phyloP scores from a whole-genome alignment of 805 yeast genomes.

The Nakazawaea sp. region DNA sequence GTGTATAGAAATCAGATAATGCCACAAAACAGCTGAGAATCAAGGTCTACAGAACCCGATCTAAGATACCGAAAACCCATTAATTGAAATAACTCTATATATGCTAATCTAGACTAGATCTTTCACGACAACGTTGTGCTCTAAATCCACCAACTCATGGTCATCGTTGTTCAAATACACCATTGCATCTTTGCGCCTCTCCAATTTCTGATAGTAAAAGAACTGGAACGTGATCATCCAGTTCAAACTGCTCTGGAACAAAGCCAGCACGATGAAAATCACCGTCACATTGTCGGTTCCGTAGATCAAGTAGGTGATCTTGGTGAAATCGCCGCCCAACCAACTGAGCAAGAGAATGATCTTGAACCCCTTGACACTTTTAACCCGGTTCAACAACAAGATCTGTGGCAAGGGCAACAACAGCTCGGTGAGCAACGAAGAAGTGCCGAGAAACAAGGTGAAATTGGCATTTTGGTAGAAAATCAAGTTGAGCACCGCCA shows the following conservation, averaged over 20 bases:
- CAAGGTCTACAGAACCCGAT: too few species aligned
- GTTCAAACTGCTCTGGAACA: slow-evolving; percentile 74
- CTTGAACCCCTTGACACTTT: slow-evolving; percentile 74
- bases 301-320: slow-evolving; percentile 64
- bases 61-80: too few species aligned
- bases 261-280: slow-evolving; percentile 62
- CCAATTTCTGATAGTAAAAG: slow-evolving; percentile 45
- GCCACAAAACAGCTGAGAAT: too few species aligned
- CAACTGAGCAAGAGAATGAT: slow-evolving; percentile 70
- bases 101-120: too few species aligned
- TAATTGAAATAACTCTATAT: too few species aligned
- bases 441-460: slow-evolving; percentile 24
- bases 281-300: slow-evolving; percentile 67
- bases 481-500: slow-evolving; percentile 15
- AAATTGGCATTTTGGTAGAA: slow-evolving; percentile 19
- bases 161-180: slow-evolving; percentile 9
- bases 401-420: slow-evolving; percentile 74
- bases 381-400: slow-evolving; percentile 55
- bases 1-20: too few species aligned
- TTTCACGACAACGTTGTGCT: too few species aligned
- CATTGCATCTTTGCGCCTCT: slow-evolving; percentile 12
- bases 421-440: slow-evolving; percentile 58
- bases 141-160: background rate
- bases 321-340: slow-evolving; percentile 84
- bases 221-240: slow-evolving; percentile 68